These are phyloP conservation scores for Schrenkiella parvula DNA, from an alignment of 345 rosid species.

Conservation along the genomic window DNA sequence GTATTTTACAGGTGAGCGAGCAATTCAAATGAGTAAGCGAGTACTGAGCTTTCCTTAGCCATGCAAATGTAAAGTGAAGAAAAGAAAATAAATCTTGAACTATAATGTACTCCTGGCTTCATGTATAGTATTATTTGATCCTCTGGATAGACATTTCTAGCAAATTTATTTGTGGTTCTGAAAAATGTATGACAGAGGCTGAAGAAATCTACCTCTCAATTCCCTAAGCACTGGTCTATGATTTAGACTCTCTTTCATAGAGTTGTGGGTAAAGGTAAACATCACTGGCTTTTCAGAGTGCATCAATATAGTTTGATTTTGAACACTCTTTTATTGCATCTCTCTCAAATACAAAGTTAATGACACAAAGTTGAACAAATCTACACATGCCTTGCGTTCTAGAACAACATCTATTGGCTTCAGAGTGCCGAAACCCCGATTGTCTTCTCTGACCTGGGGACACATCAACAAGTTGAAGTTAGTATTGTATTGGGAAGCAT, in stretches of 20 bases:
- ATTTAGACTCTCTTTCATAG: background rate
- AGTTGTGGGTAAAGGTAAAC: background rate
- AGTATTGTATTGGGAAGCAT: background rate
- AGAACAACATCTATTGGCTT: background rate
- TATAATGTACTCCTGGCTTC: background rate
- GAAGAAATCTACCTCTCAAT: background rate
- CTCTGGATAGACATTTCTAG: background rate
- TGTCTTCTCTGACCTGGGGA: slow-evolving; percentile 24
- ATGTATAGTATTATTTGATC: slow-evolving; percentile 26
- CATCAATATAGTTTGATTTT: background rate
- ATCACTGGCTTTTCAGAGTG: background rate
- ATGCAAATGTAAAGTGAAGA: slow-evolving; percentile 17
- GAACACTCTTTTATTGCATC: slow-evolving; percentile 9
- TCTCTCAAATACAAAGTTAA: slow-evolving; percentile 7
- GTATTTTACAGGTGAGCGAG: slow-evolving; percentile 8
- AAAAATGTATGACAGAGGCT: background rate
- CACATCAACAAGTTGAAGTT: background rate
- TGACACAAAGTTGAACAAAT: background rate
- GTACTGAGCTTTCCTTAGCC: slow-evolving; percentile 3
- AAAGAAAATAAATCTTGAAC: slow-evolving; percentile 4
- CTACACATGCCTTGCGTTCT: background rate
- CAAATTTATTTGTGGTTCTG: background rate
- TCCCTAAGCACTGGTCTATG: background rate
- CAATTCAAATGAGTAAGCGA: slow-evolving; percentile 5
- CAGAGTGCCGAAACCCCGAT: slow-evolving; percentile 26